Conservation (phyloP, 139 green algal genomes). For the Picochlorum costavermella region DNA sequence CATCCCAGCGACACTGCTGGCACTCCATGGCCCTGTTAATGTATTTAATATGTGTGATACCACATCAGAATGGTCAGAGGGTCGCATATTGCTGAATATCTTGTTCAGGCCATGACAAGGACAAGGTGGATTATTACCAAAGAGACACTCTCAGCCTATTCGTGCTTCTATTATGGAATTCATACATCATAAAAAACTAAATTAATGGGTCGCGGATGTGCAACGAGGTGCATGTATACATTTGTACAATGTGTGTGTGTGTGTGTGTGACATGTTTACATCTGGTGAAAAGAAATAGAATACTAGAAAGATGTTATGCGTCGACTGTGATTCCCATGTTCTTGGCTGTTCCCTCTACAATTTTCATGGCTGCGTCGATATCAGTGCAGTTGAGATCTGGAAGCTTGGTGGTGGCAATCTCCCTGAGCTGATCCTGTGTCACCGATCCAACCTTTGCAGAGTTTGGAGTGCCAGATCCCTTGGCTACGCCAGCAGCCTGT, state of each 20-base stretch:
- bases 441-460: conserved; percentile 76
- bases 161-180: too few species aligned
- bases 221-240: too few species aligned
- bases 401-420: conserved; percentile 97
- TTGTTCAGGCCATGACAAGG: too few species aligned
- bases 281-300: too few species aligned
- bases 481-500: conserved; percentile 82
- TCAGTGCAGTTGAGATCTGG: conserved; percentile 90
- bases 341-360: conserved; percentile 86
- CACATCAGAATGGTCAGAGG: conserved; percentile 3
- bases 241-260: too few species aligned
- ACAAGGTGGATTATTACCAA: too few species aligned
- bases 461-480: conserved; percentile 72
- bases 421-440: conserved; percentile 78
- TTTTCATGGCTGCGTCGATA: conserved; percentile 80
- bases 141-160: too few species aligned
- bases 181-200: too few species aligned
- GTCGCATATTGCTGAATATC: background rate
- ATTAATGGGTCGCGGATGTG: too few species aligned
- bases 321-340: conserved; percentile 92
- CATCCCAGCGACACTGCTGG: conserved; percentile 15
- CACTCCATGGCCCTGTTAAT: conserved; percentile 26
- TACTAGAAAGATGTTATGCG: conserved; percentile 7
- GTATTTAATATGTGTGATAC: conserved; percentile 12
- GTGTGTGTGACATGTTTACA: too few species aligned